phyloP scores from a whole-genome alignment of 139 green algal genomes.

The Chlamydomonas sp. region DNA sequence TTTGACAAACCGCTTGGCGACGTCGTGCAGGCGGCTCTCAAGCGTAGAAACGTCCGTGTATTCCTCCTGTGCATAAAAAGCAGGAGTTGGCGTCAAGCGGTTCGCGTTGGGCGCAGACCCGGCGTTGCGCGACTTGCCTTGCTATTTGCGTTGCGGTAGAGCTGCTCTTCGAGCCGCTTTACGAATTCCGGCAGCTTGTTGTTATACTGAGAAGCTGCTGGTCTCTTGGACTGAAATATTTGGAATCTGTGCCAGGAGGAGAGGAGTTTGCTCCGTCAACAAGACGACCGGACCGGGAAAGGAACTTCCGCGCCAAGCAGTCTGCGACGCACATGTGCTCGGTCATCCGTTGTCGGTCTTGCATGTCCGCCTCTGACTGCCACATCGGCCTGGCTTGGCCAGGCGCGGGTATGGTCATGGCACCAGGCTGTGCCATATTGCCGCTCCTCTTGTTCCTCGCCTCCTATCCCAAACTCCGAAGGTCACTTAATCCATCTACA shows the following conservation, averaged over 20 bases:
- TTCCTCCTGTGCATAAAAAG: conserved; percentile 74
- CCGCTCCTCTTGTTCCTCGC: too few species aligned
- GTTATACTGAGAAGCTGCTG: conserved; percentile 50
- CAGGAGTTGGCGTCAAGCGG: neutral
- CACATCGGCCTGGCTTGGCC: neutral
- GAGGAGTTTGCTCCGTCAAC: conserved; percentile 25
- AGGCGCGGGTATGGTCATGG: neutral
- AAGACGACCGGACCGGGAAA: neutral
- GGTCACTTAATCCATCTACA: neutral
- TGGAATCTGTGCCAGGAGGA: conserved; percentile 4
- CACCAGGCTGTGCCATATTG: neutral
- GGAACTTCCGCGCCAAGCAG: neutral
- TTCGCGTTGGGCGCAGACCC: neutral
- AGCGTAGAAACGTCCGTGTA: conserved; percentile 84
- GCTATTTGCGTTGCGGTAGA: conserved; percentile 79
- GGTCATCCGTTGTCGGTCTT: conserved; percentile 34
- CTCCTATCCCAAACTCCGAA: too few species aligned
- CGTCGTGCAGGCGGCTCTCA: conserved; percentile 85
- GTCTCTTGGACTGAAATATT: conserved; percentile 51
- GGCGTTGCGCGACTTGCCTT: conserved; percentile 53
- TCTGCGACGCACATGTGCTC: conserved; percentile 26
- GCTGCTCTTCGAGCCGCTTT: conserved; percentile 78
- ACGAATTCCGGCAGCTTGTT: conserved; percentile 91
- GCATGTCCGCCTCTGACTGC: conserved; percentile 9
- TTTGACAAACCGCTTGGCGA: conserved; percentile 74